A percentile compares a stretch with the other conserved stretches of the same genome.
phyloP scores from a whole-genome alignment of 495 filamentous ascomycete species.

The Neurospora sp. region DNA sequence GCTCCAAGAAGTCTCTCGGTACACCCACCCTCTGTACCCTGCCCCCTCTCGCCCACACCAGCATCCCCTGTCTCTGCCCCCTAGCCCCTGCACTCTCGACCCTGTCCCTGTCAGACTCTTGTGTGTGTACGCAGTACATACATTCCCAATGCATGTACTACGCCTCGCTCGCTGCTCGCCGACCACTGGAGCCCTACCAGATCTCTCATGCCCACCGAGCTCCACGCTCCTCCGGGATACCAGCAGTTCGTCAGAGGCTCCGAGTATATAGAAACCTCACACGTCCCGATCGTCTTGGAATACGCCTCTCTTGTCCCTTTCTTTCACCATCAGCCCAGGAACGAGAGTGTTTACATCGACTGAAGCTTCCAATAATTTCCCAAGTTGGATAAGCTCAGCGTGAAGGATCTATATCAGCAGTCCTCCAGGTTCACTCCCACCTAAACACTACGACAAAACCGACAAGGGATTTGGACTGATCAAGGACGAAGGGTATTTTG shows the following conservation, averaged over 20 bases:
- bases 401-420: neutral
- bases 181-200: constrained; percentile 13
- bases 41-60: neutral
- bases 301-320: neutral
- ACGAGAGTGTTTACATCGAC: neutral
- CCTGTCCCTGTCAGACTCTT: constrained; percentile 5
- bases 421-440: neutral
- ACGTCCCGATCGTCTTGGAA: constrained; percentile 5
- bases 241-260: constrained; percentile 6
- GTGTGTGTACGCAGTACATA: constrained; percentile 9
- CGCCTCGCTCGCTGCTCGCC: constrained; percentile 15
- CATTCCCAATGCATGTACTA: constrained; percentile 16
- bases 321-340: neutral
- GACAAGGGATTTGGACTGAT: neutral
- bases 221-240: constrained; percentile 12
- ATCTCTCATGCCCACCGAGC: constrained; percentile 26
- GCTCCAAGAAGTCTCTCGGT: neutral
- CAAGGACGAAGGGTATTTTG: neutral
- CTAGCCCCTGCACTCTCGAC: constrained; percentile 7
- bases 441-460: neutral
- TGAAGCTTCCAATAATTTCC: neutral
- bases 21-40: neutral
- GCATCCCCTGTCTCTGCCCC: neutral
- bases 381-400: neutral
- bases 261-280: constrained; percentile 26